These are phyloP conservation scores for Trifolium subterraneum DNA, from an alignment of 306 rosid species.

Conservation along the genomic window DNA sequence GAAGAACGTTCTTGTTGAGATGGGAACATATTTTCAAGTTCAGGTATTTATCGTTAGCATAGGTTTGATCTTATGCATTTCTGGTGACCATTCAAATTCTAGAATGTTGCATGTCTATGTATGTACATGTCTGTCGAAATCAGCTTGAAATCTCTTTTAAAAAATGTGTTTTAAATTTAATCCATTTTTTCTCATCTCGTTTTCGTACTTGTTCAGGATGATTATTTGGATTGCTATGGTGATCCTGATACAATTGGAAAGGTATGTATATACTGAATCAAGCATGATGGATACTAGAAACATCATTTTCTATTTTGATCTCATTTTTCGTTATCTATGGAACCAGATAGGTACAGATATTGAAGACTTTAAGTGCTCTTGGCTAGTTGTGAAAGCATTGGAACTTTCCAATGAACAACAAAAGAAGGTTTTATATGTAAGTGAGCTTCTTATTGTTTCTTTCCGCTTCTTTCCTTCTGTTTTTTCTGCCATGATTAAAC, in stretches of 20 bases:
- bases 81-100: background rate
- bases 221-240: constrained; percentile 91
- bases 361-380: constrained; percentile 97
- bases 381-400: constrained; percentile 91
- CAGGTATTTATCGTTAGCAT: constrained; percentile 48
- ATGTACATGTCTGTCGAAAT: background rate
- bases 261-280: constrained; percentile 51
- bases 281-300: background rate
- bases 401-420: constrained; percentile 74
- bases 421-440: constrained; percentile 73
- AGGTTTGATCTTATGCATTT: constrained; percentile 5
- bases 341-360: constrained; percentile 93
- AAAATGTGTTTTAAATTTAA: constrained; percentile 12
- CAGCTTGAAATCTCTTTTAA: constrained; percentile 6
- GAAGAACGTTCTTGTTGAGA: constrained; percentile 62
- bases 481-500: constrained; percentile 19
- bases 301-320: constrained; percentile 27
- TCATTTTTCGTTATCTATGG: constrained; percentile 43
- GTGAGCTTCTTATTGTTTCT: constrained; percentile 29
- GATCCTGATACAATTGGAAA: constrained; percentile 83
- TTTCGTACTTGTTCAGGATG: constrained; percentile 65
- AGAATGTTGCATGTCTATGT: constrained; percentile 1
- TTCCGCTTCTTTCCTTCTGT: background rate
- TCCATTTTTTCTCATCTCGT: background rate
- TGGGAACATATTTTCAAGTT: constrained; percentile 71